Percentiles rank a stretch among this genome's conserved stretches.
Evolutionary conservation across 2,329 filamentous ascomycete species (phyloP).

Genomic region (Immersiporthe knoxdaviesiana): DNA sequence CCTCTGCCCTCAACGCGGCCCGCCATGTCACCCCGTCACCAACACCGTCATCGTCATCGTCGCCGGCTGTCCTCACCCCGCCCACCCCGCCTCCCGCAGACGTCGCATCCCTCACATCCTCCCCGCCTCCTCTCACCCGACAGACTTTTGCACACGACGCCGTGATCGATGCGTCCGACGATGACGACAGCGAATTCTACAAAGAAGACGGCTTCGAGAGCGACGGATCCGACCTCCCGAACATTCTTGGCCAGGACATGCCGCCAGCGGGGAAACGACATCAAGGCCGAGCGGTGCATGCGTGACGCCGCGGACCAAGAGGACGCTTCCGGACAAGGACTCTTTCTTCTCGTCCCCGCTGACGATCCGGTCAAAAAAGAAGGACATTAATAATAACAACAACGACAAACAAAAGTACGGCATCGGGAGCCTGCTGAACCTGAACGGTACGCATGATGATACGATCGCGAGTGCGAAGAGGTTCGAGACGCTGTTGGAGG

Average conservation of each 20-base stretch:
- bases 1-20: not conserved
- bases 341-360: conserved; percentile 43
- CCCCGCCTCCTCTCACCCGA: conserved; percentile 33
- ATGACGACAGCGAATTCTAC: conserved; percentile 36
- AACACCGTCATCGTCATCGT: not conserved
- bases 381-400: conserved; percentile 64
- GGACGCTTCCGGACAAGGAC: conserved; percentile 45
- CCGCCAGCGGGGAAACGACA: conserved; percentile 39
- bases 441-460: conserved; percentile 62
- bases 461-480: conserved; percentile 58
- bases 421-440: conserved; percentile 62
- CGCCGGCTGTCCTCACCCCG: not conserved
- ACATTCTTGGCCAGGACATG: conserved; percentile 44
- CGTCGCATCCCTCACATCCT: conserved; percentile 26
- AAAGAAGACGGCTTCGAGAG: conserved; percentile 65
- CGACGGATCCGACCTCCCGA: conserved; percentile 62
- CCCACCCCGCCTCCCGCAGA: not conserved
- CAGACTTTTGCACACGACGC: conserved; percentile 50
- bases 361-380: conserved; percentile 56
- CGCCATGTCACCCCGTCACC: not conserved
- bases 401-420: conserved; percentile 61
- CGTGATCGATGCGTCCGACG: conserved; percentile 72
- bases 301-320: conserved; percentile 53
- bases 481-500: conserved; percentile 42
- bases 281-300: conserved; percentile 33